Percentiles rank a stretch among this genome's conserved stretches.
Conservation (phyloP, 352 stramenopile species). For the Pythium myriotylum region DNA sequence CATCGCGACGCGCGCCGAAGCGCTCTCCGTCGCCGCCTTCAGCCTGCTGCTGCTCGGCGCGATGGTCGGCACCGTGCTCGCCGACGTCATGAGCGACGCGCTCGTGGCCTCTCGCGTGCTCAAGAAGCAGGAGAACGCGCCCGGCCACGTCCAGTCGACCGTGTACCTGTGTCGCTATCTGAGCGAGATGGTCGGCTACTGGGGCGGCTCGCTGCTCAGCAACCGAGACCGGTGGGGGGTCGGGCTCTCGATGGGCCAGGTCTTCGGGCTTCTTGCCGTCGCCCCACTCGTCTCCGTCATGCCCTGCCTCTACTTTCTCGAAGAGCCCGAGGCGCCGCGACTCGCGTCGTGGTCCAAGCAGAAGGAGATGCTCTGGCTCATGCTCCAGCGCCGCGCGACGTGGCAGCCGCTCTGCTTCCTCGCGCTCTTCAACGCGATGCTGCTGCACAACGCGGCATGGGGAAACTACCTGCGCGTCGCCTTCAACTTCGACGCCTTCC, state of each 20-base stretch:
- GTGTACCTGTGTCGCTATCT: slow-evolving; percentile 81
- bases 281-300: slow-evolving; percentile 61
- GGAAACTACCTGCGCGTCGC: slow-evolving; percentile 79
- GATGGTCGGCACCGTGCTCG: slow-evolving; percentile 79
- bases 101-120: slow-evolving; percentile 70
- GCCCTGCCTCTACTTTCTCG: slow-evolving; percentile 54
- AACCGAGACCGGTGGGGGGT: slow-evolving; percentile 59
- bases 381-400: slow-evolving; percentile 69
- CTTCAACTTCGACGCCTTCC: slow-evolving; percentile 72
- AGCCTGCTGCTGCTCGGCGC: slow-evolving; percentile 66
- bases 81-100: slow-evolving; percentile 82
- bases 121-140: slow-evolving; percentile 35
- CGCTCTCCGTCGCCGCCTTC: slow-evolving; percentile 62
- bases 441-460: slow-evolving; percentile 80
- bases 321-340: slow-evolving; percentile 43
- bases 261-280: slow-evolving; percentile 65
- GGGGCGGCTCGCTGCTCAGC: slow-evolving; percentile 60
- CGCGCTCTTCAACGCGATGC: slow-evolving; percentile 56
- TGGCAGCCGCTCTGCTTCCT: slow-evolving; percentile 81
- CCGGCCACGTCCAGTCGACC: slow-evolving; percentile 55
- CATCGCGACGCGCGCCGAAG: slow-evolving; percentile 38
- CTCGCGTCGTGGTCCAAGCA: slow-evolving; percentile 40
- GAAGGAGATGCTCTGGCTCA: slow-evolving; percentile 47
- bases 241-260: slow-evolving; percentile 59
- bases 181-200: slow-evolving; percentile 81